Evolutionary conservation across 345 rosid genomes (phyloP), one percentile per base, ranked within the genome.

Genomic region (Zanthoxylum bungeanum): DNA sequence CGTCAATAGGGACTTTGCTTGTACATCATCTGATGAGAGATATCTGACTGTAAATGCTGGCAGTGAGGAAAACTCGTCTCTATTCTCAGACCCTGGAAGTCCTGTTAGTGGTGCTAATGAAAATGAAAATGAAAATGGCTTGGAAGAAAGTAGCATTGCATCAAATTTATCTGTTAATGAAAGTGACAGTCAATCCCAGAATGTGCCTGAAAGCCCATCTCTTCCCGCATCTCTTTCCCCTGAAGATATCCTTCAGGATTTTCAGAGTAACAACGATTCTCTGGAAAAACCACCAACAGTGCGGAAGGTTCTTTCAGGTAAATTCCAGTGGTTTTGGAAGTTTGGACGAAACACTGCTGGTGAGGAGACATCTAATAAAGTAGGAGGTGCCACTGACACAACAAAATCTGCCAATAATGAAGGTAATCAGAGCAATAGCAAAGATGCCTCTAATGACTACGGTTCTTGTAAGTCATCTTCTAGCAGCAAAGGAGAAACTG

Each of bases 311-410:
- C 81, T 76, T 73, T 84, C 83, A 0, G 89, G 99, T 65, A 95
- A 88, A 70, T 85, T 95, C 79, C 99, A 86, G 68, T 95, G 99
- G 99, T 67, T 95, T 63, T 91, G 94, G 98, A 95, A 87, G 82
- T 84, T 95, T 46, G 92, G 98, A 56, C 84, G 89, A 59, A 86
- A 80, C 78, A 60, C 68, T 56, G 76, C 60, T 58, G 79, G 74
- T 27, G 92, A 81, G 76, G 93, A 79, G 78, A 77, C 78, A 40
- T 79, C 89, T 34, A 84, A 78, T 65, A 79, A 72, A 34, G 80
- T 66, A 62, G 79, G 37, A 57, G 68, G 17, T 73, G 55, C 55
- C 9, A 63, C 51, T 49, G 86, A 82, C 71, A 70, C 77, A 62
- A 49, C 80, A 34, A 78, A 76, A 73, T 74, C 91, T 51, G 44